Base-by-base conservation (phyloP, 2,329 filamentous ascomycete genomes). In the Monilinia aucupariae region DNA sequence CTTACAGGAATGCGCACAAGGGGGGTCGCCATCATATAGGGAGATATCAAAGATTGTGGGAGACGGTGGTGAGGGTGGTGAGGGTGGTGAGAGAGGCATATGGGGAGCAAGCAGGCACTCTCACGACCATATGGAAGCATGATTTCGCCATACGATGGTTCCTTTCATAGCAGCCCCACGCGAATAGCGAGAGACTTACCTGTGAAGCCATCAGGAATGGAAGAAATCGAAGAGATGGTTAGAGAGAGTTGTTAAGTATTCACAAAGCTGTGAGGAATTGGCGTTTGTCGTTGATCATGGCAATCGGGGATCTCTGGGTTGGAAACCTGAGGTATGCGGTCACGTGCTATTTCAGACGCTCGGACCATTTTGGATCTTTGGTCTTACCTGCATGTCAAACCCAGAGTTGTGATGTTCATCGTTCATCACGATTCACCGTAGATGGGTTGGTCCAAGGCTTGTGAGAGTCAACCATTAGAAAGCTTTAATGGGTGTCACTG, bases 171-270 rank as follows among this genome's bases (percentile, higher is more conserved):
- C 58, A 61, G 41, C 56, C 30, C 48, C 62, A 61, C 54, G 25
- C 12, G 37, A n/a, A 43, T 47, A 30, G n/a, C 27, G 58, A 59
- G n/a, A 61, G 32, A 61, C 56, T 49, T 58, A 55, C 34, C 41
- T 47, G 58, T 48, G 34, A 50, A 39, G 22, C 10, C 37, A 49
- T 48, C 1, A 30, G 56, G 39, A 43, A 25, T 32, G n/a, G 13
- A 37, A 47, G 41, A 49, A 37, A 34, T n/a, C 17, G 20, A 53
- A 49, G 56, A 15, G 41, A 49, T 49, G 62, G 20, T 20, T 30
- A 55, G 32, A 22, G 49, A 64, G 49, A 64, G 62, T 61, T 64
- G 62, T 64, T 64, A 53, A 30, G 52, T 61, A 64, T 64, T 64
- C 56, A 50, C 53, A 30, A 37, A 27, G 62, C 9, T 52, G 56